A percentile compares a stretch with the other conserved stretches of the same genome.
These are phyloP conservation scores for Metarhizium anisopliae DNA, from an alignment of 2,329 filamentous ascomycete genomes.

Conservation along the genomic window DNA sequence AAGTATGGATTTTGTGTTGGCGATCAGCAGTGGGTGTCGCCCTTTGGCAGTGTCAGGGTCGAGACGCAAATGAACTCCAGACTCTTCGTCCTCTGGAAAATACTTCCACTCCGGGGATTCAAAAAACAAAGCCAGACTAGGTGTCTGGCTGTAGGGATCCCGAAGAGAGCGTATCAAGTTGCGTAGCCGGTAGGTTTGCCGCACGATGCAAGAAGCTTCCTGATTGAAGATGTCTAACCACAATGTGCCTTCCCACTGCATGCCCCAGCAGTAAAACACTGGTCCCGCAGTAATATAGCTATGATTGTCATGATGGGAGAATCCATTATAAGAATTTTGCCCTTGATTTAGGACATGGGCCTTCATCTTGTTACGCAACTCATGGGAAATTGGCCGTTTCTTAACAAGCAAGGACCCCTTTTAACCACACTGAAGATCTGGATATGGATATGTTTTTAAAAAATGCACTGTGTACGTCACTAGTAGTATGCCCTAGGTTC, in stretches of 20 bases:
- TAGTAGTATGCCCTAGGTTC: too few species aligned
- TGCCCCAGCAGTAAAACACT: too few species aligned
- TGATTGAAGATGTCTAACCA: neutral
- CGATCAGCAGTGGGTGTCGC: neutral
- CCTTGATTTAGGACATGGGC: too few species aligned
- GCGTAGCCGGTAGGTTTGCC: neutral
- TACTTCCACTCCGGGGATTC: neutral
- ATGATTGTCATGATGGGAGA: too few species aligned
- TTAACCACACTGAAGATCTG: too few species aligned
- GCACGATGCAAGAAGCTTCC: neutral
- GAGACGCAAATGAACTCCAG: neutral
- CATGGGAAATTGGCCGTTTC: too few species aligned
- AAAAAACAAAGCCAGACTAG: neutral
- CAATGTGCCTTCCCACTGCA: neutral
- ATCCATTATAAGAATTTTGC: too few species aligned
- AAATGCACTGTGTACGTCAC: too few species aligned
- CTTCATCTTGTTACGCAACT: too few species aligned
- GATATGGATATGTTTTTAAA: too few species aligned
- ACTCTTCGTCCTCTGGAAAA: neutral
- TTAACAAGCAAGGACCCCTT: too few species aligned
- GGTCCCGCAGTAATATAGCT: too few species aligned
- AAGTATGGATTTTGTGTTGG: neutral
- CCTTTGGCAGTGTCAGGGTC: neutral
- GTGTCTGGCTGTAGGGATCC: neutral
- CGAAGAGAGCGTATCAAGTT: neutral